Conservation (phyloP, 805 yeast species). For the Torulaspora gathmanii region DNA sequence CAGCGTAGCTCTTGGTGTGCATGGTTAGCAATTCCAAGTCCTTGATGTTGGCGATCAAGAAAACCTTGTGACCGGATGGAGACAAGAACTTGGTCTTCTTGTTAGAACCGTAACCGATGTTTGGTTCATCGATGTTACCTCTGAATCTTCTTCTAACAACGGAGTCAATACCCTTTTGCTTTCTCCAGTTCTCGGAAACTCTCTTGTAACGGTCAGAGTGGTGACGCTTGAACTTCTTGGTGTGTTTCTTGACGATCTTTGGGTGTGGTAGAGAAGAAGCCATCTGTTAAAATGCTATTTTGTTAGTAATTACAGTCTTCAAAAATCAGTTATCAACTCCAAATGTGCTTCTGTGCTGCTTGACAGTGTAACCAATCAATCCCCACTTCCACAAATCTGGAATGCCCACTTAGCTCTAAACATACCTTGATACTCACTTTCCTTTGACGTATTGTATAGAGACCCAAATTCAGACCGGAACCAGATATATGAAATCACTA, state of each 20-base stretch:
- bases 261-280: constrained; percentile 98
- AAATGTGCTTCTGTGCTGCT: too few relatives aligned
- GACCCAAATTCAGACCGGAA: not conserved
- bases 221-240: constrained; percentile 99
- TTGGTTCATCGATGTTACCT: constrained; percentile 98
- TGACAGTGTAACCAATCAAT: not conserved
- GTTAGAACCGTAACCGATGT: constrained; percentile 99
- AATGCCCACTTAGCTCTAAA: constrained; percentile 2
- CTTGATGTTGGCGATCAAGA: constrained; percentile 84
- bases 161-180: constrained; percentile 99
- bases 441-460: constrained; percentile 3
- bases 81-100: constrained; percentile 93
- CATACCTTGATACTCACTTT: constrained; percentile 16
- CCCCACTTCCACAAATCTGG: not conserved
- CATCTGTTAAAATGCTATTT: constrained; percentile 45
- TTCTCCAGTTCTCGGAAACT: constrained; percentile 99
- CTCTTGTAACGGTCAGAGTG: constrained; percentile 99
- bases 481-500: not conserved
- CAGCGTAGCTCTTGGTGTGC: constrained; percentile 99
- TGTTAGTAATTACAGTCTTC: constrained; percentile 6
- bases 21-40: constrained; percentile 93
- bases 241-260: constrained; percentile 99
- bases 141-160: constrained; percentile 99
- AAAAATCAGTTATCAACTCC: too few relatives aligned
- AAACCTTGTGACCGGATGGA: constrained; percentile 98